Conservation (phyloP, 1,284 basidiomycete genomes). For the Macrocystidia cucumis region DNA sequence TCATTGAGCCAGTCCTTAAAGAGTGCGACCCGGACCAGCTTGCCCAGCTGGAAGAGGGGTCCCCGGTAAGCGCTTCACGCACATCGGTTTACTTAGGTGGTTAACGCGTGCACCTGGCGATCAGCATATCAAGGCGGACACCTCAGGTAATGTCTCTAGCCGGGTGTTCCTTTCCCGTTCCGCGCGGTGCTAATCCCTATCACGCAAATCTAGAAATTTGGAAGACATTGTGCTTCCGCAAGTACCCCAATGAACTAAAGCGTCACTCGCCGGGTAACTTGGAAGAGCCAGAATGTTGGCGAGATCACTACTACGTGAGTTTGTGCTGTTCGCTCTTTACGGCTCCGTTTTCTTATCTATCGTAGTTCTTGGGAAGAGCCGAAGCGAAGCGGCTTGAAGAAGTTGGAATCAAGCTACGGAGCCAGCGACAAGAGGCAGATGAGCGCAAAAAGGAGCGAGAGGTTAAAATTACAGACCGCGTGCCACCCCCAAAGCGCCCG, state of each 20-base stretch:
- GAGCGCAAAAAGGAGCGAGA: constrained; percentile 66
- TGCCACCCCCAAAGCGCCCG: constrained; percentile 55
- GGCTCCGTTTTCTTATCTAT: constrained; percentile 7
- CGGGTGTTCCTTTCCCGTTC: too few species aligned
- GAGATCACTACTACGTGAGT: constrained; percentile 59
- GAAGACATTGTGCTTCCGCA: constrained; percentile 53
- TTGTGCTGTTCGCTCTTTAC: constrained; percentile 3
- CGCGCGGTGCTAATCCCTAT: constrained; percentile 4
- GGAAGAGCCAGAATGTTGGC: constrained; percentile 55
- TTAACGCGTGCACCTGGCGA: constrained; percentile 5
- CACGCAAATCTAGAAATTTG: constrained; percentile 47
- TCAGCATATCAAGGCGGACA: constrained; percentile 51
- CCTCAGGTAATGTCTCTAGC: constrained; percentile 38
- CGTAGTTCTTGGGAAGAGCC: constrained; percentile 43
- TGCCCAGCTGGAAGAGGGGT: constrained; percentile 54
- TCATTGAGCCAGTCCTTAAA: constrained; percentile 65
- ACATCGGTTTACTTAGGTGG: constrained; percentile 10
- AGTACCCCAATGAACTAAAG: constrained; percentile 45
- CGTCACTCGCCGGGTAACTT: constrained; percentile 28
- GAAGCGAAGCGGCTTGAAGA: constrained; percentile 58
- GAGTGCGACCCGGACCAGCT: constrained; percentile 65
- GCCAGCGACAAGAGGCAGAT: constrained; percentile 56
- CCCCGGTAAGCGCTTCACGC: constrained; percentile 44
- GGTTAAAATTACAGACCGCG: constrained; percentile 60
- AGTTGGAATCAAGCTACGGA: constrained; percentile 49